These are phyloP conservation scores for Sporisorium reilianum DNA, from an alignment of 1,284 basidiomycete genomes.

Conservation along the genomic window DNA sequence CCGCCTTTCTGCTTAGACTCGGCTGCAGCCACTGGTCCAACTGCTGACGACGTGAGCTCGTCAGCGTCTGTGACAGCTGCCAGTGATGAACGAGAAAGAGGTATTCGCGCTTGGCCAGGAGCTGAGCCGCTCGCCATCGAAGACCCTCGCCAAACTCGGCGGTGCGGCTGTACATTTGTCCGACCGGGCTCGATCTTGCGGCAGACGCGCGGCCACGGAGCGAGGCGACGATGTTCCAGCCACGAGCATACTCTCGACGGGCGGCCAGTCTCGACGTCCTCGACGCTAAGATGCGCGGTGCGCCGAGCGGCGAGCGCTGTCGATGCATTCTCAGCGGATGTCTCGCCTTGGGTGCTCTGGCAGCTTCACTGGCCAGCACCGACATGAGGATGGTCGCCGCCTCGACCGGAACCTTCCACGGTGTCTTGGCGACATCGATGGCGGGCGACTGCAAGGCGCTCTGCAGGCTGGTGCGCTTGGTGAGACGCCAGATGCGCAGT, in stretches of 20 bases:
- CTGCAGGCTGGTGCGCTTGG: constrained; percentile 50
- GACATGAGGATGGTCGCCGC: constrained; percentile 56
- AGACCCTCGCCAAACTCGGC: constrained; percentile 29
- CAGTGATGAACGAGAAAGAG: constrained; percentile 35
- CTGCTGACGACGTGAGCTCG: constrained; percentile 19
- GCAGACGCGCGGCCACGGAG: constrained; percentile 13
- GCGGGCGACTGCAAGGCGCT: constrained; percentile 21
- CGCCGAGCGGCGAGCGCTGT: background rate
- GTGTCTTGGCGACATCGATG: constrained; percentile 23
- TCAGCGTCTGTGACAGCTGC: constrained; percentile 14
- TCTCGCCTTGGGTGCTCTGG: constrained; percentile 15
- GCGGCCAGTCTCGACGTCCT: background rate
- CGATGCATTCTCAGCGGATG: background rate
- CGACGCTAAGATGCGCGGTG: background rate
- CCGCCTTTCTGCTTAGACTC: background rate
- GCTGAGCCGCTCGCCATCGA: constrained; percentile 31
- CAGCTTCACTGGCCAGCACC: constrained; percentile 40
- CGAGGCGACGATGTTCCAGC: constrained; percentile 39
- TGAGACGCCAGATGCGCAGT: constrained; percentile 56
- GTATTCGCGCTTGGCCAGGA: constrained; percentile 34
- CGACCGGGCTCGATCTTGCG: background rate
- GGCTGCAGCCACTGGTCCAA: constrained; percentile 15
- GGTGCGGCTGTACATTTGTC: background rate
- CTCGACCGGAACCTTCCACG: constrained; percentile 42
- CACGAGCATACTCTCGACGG: constrained; percentile 21